A percentile compares a stretch with the other conserved stretches of the same genome.
These are phyloP conservation scores for Acer negundo DNA, from an alignment of 345 rosid species.

Conservation along the genomic window DNA sequence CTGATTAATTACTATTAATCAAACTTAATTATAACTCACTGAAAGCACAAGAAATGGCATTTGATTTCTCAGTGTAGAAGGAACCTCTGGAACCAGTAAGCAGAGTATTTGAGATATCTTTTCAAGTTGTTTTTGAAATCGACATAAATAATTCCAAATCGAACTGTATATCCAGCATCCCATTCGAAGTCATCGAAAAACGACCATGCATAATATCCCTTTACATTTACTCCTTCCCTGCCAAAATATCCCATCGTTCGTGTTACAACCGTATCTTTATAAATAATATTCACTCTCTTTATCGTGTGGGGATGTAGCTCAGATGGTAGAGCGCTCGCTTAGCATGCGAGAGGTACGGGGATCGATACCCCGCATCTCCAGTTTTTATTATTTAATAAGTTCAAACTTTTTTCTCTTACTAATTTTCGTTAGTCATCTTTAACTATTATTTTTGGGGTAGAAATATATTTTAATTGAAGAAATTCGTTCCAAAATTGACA, in stretches of 20 bases:
- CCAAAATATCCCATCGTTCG: background rate
- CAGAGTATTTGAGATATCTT: conserved; percentile 44
- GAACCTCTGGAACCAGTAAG: conserved; percentile 44
- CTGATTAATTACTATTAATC: background rate
- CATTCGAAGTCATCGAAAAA: conserved; percentile 47
- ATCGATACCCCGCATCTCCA: conserved; percentile 46
- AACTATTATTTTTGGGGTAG: too few relatives aligned
- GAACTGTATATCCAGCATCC: conserved; percentile 39
- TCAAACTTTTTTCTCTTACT: too few relatives aligned
- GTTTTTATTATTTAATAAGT: too few relatives aligned
- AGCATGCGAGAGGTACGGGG: conserved; percentile 91
- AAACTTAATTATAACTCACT: too few relatives aligned
- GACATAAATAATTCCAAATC: conserved; percentile 43
- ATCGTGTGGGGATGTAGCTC: conserved; percentile 53
- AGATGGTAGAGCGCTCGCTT: conserved; percentile 26
- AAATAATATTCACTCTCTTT: too few relatives aligned
- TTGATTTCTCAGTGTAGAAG: conserved; percentile 1
- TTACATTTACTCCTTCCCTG: conserved; percentile 39
- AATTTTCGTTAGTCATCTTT: too few relatives aligned
- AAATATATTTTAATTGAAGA: too few relatives aligned
- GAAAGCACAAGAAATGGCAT: background rate
- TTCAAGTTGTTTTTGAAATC: conserved; percentile 41
- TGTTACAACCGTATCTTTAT: background rate
- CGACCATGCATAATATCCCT: conserved; percentile 32
- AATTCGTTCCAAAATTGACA: too few relatives aligned